Percentiles rank a stretch among this genome's conserved stretches.
These are phyloP conservation scores for Paraleonurus japonicus DNA, from an alignment of 257 asterid genomes.

Conservation along the genomic window DNA sequence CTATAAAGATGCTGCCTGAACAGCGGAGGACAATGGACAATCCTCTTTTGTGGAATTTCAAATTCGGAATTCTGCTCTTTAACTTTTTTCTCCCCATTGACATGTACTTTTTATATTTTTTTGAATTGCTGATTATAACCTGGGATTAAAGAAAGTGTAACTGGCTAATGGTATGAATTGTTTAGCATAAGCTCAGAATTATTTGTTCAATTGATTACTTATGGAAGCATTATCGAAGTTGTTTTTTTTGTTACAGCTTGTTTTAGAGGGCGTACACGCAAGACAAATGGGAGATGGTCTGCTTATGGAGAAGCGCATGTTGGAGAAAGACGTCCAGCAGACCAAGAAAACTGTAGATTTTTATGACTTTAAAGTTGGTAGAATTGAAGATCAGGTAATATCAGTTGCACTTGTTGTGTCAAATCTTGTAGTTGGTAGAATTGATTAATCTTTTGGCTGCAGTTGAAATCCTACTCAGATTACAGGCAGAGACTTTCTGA, in stretches of 20 bases:
- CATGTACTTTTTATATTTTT: not conserved
- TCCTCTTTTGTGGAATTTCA: too few species aligned
- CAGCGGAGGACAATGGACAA: not conserved
- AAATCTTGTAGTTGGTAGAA: conserved; percentile 13
- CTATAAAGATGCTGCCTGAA: not conserved
- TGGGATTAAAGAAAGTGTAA: not conserved
- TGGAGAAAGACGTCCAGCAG: conserved; percentile 63
- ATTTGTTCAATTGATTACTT: conserved; percentile 3
- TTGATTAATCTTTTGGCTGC: conserved; percentile 43
- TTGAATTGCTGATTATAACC: not conserved
- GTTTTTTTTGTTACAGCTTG: conserved; percentile 62
- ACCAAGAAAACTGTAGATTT: conserved; percentile 57
- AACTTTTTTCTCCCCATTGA: not conserved
- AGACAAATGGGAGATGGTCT: conserved; percentile 63
- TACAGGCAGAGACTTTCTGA: conserved; percentile 72
- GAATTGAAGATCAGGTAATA: conserved; percentile 88
- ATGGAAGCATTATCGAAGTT: conserved; percentile 12
- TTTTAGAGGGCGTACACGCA: conserved; percentile 75
- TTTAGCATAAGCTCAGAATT: not conserved
- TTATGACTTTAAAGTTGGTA: conserved; percentile 60
- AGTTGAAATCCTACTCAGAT: conserved; percentile 75
- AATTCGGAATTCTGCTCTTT: not conserved
- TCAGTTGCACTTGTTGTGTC: conserved; percentile 4
- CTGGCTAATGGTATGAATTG: not conserved
- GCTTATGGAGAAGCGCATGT: conserved; percentile 58